Base-by-base conservation (phyloP, 2,329 filamentous ascomycete genomes). In the Xylariaceae sp. region DNA sequence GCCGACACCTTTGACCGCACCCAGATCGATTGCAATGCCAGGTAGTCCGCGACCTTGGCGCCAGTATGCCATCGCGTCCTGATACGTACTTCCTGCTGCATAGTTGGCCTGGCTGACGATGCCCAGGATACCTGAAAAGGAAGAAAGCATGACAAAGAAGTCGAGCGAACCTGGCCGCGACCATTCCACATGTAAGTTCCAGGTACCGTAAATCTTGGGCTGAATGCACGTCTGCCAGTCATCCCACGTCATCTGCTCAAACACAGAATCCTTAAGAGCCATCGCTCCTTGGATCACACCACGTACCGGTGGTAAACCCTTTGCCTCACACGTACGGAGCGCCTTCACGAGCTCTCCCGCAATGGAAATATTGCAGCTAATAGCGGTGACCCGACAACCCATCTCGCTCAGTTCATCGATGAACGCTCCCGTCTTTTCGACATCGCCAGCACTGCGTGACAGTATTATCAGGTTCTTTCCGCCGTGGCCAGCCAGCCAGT, bases 141-240 rank as follows among this genome's bases (percentile, higher is more conserved):
- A 50, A 4, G 37, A 43, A 5, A 50, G 29, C 3, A 50, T 50
- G n/a, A 50, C 13, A 16, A 44, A 50, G 30, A 50, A 43, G 24
- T 43, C 39, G 7, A 48, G 44, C 7, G 8, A 9, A 6, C 9
- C 8, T 16, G 33, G 33, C 27, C 27, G 27, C 27, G 27, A 30
- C 8, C 9, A 39, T 5, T 20, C 13, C 2, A 6, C 4, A 7
- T 48, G 32, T 1, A 48, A 8, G 13, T 48, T 48, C 16, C 44
- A n/a, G 2, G 32, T 39, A n/a, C 44, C 44, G 3, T 13, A 2
- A 4, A 48, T 8, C 23, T 48, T 48, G 5, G 44, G 44, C 13
- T 4, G 21, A 2, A 37, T n/a, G 47, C 16, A 50, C 9, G 11
- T 9, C 3, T 33, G 6, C 46, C 26, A 42, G 11, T 42, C 9